phyloP scores from a whole-genome alignment of 2,329 filamentous ascomycete species.

The Colletotrichum sp. region DNA sequence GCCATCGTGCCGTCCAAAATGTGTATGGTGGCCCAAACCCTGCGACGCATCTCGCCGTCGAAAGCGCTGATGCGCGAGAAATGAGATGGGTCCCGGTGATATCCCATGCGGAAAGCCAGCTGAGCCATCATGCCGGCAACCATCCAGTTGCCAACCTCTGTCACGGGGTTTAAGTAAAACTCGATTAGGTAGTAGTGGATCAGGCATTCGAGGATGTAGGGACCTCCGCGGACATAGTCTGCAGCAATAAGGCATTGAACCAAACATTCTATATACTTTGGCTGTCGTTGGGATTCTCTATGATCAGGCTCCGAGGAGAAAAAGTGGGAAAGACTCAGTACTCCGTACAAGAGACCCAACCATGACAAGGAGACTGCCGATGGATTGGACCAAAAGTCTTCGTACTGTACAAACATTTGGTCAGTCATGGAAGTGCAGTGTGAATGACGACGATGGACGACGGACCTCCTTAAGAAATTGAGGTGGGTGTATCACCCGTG shows the following conservation, averaged over 20 bases:
- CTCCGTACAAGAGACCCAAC: too few species aligned
- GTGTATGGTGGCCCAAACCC: neutral
- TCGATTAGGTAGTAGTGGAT: fast-evolving
- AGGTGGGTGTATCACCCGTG: fast-evolving
- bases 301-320: fast-evolving
- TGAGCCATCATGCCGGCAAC: fast-evolving
- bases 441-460: fast-evolving
- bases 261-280: fast-evolving
- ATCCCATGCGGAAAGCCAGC: neutral
- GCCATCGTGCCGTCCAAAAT: fast-evolving
- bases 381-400: too few species aligned
- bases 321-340: fast-evolving
- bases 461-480: too few species aligned
- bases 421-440: too few species aligned
- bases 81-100: fast-evolving
- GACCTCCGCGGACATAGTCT: neutral
- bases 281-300: fast-evolving
- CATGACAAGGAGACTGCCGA: fast-evolving
- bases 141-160: neutral
- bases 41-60: neutral
- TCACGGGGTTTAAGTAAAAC: fast-evolving
- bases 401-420: too few species aligned
- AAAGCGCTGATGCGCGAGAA: neutral
- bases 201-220: fast-evolving
- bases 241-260: neutral